Conservation (phyloP, 441 rosid species). For the Jatropha multifida region DNA sequence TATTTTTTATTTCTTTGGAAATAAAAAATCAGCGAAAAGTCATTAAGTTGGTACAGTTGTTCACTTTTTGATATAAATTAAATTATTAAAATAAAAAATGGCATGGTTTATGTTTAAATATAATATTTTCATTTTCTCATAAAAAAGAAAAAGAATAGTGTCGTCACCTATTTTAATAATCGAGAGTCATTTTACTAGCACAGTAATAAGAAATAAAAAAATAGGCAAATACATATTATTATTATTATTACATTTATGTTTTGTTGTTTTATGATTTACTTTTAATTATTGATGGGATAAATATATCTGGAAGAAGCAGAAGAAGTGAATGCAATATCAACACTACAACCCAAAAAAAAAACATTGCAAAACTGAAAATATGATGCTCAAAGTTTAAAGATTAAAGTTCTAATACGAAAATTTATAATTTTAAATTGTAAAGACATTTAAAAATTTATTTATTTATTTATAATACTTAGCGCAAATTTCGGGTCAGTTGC, state of each 20-base stretch:
- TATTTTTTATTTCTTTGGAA: background rate
- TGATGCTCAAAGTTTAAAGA: too few relatives aligned
- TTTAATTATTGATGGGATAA: background rate
- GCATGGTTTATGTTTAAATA: background rate
- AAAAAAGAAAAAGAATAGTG: background rate
- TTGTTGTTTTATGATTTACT: background rate
- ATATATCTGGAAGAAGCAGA: background rate
- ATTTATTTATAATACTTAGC: too few relatives aligned
- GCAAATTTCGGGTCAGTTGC: too few relatives aligned
- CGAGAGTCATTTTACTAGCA: background rate
- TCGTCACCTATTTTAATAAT: background rate
- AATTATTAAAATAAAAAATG: background rate
- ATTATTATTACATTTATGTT: background rate
- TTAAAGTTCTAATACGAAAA: too few relatives aligned
- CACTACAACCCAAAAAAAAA: too few relatives aligned
- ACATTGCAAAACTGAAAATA: too few relatives aligned
- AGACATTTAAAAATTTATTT: too few relatives aligned
- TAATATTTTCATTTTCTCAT: too few relatives aligned
- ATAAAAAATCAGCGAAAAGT: background rate
- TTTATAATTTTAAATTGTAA: too few relatives aligned
- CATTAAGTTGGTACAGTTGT: background rate
- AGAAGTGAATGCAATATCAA: too few relatives aligned
- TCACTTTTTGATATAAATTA: slow-evolving; percentile 6
- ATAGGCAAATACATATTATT: background rate
- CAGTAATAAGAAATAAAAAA: background rate